phyloP scores from a whole-genome alignment of 768 basidiomycete genomes.

The Mycena belliarum region DNA sequence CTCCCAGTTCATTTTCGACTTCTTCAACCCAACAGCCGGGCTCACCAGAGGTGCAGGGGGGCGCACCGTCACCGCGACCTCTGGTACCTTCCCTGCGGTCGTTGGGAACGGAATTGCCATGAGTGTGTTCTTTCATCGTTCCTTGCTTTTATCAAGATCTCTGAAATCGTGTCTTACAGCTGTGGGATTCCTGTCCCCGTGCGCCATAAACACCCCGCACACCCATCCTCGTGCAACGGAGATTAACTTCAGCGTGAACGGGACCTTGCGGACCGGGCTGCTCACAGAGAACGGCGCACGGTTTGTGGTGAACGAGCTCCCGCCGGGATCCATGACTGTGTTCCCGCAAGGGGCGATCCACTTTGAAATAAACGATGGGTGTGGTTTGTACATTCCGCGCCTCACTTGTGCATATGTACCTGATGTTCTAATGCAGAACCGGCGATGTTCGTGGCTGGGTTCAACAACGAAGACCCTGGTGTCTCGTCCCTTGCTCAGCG shows the following conservation, averaged over 20 bases:
- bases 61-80: constrained; percentile 14
- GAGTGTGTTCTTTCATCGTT: constrained; percentile 2
- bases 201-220: constrained; percentile 21
- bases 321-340: constrained; percentile 18
- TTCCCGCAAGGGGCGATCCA: constrained; percentile 21
- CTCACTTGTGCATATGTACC: constrained; percentile 23
- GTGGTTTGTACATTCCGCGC: not conserved
- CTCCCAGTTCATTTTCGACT: constrained; percentile 21
- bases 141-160: not conserved
- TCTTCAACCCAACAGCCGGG: constrained; percentile 14
- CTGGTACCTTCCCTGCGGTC: constrained; percentile 22
- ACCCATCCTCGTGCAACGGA: constrained; percentile 23
- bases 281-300: constrained; percentile 22
- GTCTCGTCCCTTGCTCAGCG: constrained; percentile 19
- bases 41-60: constrained; percentile 9
- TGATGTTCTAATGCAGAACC: constrained; percentile 22
- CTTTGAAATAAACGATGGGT: constrained; percentile 22
- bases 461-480: constrained; percentile 18
- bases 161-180: constrained; percentile 1
- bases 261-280: constrained; percentile 22
- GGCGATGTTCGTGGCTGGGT: constrained; percentile 20
- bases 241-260: constrained; percentile 23
- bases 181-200: constrained; percentile 18
- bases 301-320: constrained; percentile 20
- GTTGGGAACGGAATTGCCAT: constrained; percentile 23